Conservation (phyloP, 306 rosid genomes). For the Cercis canadensis region DNA sequence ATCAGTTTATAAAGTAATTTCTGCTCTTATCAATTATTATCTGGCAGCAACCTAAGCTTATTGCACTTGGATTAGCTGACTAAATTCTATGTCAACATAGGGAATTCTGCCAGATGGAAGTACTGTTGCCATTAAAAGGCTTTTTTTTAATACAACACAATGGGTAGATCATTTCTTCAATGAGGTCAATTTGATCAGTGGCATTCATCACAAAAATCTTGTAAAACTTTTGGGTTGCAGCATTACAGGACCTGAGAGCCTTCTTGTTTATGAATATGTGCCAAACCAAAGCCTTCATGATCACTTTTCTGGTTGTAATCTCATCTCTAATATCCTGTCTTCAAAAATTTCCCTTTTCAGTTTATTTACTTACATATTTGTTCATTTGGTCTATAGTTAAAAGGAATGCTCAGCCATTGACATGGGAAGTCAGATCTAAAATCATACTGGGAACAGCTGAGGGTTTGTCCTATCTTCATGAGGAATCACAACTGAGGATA, state of each 20-base stretch:
- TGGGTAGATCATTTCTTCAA: conserved; percentile 53
- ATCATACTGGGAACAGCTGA: conserved; percentile 59
- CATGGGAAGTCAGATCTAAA: conserved; percentile 38
- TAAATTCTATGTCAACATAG: conserved; percentile 26
- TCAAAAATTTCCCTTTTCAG: conserved; percentile 6
- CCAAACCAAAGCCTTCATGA: conserved; percentile 66
- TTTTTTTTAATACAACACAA: conserved; percentile 61
- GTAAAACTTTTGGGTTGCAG: conserved; percentile 70
- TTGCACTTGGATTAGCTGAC: neutral
- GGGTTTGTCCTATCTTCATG: conserved; percentile 72
- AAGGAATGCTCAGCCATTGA: conserved; percentile 35
- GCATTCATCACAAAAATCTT: conserved; percentile 52
- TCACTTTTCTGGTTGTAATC: conserved; percentile 56
- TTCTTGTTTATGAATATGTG: conserved; percentile 72
- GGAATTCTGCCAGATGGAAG: conserved; percentile 59
- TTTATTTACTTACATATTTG: neutral
- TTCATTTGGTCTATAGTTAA: conserved; percentile 27
- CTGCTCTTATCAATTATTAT: neutral
- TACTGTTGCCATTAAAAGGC: conserved; percentile 53
- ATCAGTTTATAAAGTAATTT: conserved; percentile 67
- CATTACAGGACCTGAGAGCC: conserved; percentile 82
- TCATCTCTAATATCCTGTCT: conserved; percentile 12
- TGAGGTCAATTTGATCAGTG: conserved; percentile 52
- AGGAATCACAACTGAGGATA: conserved; percentile 61
- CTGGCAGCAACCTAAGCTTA: neutral